These are phyloP conservation scores for Lyophyllum decastes DNA, from an alignment of 768 basidiomycete species.

Conservation along the genomic window DNA sequence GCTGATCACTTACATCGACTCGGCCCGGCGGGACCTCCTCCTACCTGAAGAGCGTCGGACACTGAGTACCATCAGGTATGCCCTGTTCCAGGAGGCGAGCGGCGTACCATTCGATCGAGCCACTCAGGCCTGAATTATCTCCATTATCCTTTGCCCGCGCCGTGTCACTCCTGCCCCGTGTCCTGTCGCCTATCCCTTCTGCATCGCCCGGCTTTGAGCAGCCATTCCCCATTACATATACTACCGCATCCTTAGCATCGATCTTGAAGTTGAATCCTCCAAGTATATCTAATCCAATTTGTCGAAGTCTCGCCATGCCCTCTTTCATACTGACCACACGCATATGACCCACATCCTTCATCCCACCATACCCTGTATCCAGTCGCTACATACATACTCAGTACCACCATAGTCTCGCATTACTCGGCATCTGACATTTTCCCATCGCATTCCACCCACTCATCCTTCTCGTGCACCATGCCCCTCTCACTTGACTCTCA, in stretches of 20 bases:
- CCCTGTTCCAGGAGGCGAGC: slow-evolving; percentile 48
- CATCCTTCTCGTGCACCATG: not conserved
- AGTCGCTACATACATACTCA: not conserved
- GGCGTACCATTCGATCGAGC: slow-evolving; percentile 24
- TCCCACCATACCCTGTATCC: slow-evolving; percentile 6
- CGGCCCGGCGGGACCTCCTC: slow-evolving; percentile 27
- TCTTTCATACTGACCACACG: not conserved
- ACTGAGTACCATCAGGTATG: slow-evolving; percentile 50
- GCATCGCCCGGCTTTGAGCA: not conserved
- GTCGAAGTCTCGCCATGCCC: not conserved
- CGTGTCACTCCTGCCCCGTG: not conserved
- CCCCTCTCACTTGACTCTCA: not conserved
- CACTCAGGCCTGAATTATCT: not conserved
- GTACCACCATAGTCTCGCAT: slow-evolving; percentile 6
- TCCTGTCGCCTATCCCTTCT: not conserved
- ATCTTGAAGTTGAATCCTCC: not conserved
- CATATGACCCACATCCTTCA: not conserved
- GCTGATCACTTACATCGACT: slow-evolving; percentile 54
- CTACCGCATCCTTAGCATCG: not conserved
- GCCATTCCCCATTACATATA: not conserved
- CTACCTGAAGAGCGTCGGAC: slow-evolving; percentile 34
- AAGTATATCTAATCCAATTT: not conserved
- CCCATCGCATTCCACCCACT: not conserved
- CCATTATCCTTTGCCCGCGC: not conserved
- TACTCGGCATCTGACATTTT: slow-evolving; percentile 9